Percentiles rank a stretch among this genome's conserved stretches.
Evolutionary conservation across 257 asterid genomes (phyloP).

Genomic region (Solanum peruvianum): DNA sequence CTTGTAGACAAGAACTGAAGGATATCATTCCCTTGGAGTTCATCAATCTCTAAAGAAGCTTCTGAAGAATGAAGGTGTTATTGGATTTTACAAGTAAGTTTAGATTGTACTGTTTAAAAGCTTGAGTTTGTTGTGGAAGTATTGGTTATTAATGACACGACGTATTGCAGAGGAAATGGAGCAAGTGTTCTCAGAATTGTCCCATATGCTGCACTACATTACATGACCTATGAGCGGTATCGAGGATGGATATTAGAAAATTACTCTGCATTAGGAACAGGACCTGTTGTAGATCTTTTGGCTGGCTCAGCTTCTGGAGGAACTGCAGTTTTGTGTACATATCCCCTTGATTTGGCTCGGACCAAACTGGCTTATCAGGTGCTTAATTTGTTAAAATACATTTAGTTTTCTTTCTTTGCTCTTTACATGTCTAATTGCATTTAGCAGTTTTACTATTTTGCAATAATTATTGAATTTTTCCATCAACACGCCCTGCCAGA

Average conservation of each 20-base stretch:
- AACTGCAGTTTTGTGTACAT: slow-evolving; percentile 95
- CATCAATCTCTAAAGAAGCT: slow-evolving; percentile 77
- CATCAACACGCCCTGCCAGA: not conserved
- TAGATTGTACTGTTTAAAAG: not conserved
- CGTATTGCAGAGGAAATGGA: slow-evolving; percentile 77
- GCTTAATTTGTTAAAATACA: not conserved
- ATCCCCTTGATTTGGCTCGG: slow-evolving; percentile 96
- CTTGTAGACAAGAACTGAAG: slow-evolving; percentile 76
- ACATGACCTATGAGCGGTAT: slow-evolving; percentile 88
- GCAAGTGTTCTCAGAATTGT: slow-evolving; percentile 93
- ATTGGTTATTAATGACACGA: not conserved
- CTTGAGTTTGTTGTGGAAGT: not conserved
- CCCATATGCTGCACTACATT: slow-evolving; percentile 95
- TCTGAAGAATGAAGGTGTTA: slow-evolving; percentile 73
- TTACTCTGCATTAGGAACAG: slow-evolving; percentile 65
- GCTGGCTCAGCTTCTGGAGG: slow-evolving; percentile 99
- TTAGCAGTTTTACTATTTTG: not conserved
- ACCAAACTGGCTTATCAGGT: slow-evolving; percentile 99
- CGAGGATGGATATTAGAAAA: slow-evolving; percentile 68
- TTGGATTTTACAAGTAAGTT: slow-evolving; percentile 80
- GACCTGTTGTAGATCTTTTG: slow-evolving; percentile 84
- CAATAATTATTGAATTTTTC: not conserved
- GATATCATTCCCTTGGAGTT: slow-evolving; percentile 74
- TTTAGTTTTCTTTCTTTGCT: not conserved
- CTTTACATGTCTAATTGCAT: not conserved